These are phyloP conservation scores for Rhizoctonia solani DNA, from an alignment of 1,284 basidiomycete species.

Conservation along the genomic window DNA sequence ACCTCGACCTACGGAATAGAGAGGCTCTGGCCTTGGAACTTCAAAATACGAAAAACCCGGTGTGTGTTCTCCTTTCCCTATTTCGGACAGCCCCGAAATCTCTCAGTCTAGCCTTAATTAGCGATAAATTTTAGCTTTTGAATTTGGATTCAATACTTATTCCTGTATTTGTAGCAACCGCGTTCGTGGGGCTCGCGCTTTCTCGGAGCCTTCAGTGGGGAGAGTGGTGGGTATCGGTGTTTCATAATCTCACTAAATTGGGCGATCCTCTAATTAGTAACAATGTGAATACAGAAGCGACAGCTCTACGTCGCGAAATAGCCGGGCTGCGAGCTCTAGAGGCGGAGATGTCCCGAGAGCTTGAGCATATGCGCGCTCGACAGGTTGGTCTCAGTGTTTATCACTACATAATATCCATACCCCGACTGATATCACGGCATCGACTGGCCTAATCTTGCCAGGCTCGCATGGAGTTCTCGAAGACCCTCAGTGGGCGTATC, in stretches of 20 bases:
- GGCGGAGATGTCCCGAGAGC: conserved; percentile 65
- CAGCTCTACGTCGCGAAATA: conserved; percentile 55
- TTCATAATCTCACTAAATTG: not conserved
- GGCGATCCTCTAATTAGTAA: not conserved
- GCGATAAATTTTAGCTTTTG: conserved; percentile 36
- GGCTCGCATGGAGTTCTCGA: conserved; percentile 55
- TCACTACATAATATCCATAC: not conserved
- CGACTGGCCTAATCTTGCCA: too few species aligned
- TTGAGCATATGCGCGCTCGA: conserved; percentile 56
- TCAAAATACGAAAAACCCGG: conserved; percentile 19
- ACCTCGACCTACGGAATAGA: conserved; percentile 50
- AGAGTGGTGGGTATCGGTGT: conserved; percentile 49
- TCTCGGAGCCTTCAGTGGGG: conserved; percentile 51
- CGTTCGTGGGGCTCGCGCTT: conserved; percentile 49
- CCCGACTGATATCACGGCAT: too few species aligned
- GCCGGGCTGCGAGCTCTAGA: conserved; percentile 67
- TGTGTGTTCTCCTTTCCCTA: not conserved
- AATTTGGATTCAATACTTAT: conserved; percentile 40
- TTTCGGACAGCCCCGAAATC: not conserved
- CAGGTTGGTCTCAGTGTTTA: conserved; percentile 41
- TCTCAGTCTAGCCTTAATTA: conserved; percentile 8
- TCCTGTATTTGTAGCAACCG: conserved; percentile 38
- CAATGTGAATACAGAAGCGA: conserved; percentile 42
- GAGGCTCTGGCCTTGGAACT: conserved; percentile 45
- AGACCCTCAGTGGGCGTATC: conserved; percentile 60